These are phyloP conservation scores for Moniliella sp. DNA, from an alignment of 1,284 basidiomycete genomes.

Conservation along the genomic window DNA sequence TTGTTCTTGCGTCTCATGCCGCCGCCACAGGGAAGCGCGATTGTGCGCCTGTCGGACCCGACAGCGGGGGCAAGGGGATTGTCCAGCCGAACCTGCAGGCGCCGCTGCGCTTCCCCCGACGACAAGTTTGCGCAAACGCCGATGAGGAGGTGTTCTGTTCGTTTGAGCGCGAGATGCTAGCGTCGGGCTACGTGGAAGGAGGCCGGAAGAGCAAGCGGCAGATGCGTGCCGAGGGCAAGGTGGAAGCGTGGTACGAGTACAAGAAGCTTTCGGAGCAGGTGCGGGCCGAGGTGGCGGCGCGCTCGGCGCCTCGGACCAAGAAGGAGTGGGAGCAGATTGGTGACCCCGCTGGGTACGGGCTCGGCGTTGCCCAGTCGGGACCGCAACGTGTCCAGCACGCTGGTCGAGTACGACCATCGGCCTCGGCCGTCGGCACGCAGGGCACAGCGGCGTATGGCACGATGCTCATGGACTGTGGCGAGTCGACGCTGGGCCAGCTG, in stretches of 20 bases:
- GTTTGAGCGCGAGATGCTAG: not conserved
- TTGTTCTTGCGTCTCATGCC: constrained; percentile 1
- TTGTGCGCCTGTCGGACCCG: constrained; percentile 1
- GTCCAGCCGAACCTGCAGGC: not conserved
- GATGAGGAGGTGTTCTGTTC: not conserved
- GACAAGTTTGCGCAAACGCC: not conserved
- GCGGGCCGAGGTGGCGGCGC: constrained; percentile 4
- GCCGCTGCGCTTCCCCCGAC: not conserved
- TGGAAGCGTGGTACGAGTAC: constrained; percentile 12
- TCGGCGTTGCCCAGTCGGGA: constrained; percentile 52
- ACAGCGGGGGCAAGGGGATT: not conserved
- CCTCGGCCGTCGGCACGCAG: not conserved
- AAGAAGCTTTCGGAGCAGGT: constrained; percentile 11
- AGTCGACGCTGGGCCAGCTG: constrained; percentile 76
- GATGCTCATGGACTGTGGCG: constrained; percentile 67
- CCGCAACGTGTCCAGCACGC: constrained; percentile 25
- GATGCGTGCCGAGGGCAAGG: constrained; percentile 9
- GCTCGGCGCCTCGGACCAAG: constrained; percentile 2
- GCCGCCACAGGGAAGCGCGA: constrained; percentile 14
- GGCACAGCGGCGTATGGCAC: constrained; percentile 6
- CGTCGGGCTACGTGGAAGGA: not conserved
- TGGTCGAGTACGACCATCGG: constrained; percentile 13
- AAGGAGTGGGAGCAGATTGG: constrained; percentile 1
- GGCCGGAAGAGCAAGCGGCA: not conserved
- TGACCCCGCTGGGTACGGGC: constrained; percentile 67